These are phyloP conservation scores for Aspergillus incahuasiensis DNA, from an alignment of 495 filamentous ascomycete species.

Conservation along the genomic window DNA sequence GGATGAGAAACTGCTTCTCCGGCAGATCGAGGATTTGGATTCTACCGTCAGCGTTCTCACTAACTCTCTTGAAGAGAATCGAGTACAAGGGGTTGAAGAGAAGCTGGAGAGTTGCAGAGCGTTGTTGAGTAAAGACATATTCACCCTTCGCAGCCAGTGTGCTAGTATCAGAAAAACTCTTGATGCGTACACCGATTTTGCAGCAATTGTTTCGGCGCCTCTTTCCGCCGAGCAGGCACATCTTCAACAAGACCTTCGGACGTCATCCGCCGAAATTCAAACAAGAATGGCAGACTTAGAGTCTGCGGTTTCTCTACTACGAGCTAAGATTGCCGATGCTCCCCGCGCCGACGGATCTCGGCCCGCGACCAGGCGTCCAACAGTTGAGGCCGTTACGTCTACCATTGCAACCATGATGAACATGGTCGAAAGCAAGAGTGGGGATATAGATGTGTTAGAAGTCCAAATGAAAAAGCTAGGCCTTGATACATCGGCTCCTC, in stretches of 20 bases:
- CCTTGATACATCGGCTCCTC: slow-evolving; percentile 42
- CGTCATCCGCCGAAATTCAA: slow-evolving; percentile 62
- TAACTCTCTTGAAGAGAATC: slow-evolving; percentile 57
- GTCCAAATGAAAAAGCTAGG: slow-evolving; percentile 72
- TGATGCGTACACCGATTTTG: slow-evolving; percentile 59
- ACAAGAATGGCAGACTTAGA: slow-evolving; percentile 73
- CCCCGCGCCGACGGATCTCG: slow-evolving; percentile 31
- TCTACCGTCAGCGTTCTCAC: slow-evolving; percentile 52
- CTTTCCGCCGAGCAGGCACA: slow-evolving; percentile 74
- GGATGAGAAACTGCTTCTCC: slow-evolving; percentile 63
- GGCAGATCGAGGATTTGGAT: slow-evolving; percentile 62
- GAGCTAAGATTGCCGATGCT: slow-evolving; percentile 63
- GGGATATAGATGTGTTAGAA: slow-evolving; percentile 85
- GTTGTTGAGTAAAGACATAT: slow-evolving; percentile 56
- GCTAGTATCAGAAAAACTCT: slow-evolving; percentile 70
- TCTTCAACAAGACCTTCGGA: slow-evolving; percentile 77
- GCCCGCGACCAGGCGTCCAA: slow-evolving; percentile 52
- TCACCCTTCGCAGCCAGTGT: slow-evolving; percentile 63
- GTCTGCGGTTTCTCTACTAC: slow-evolving; percentile 73
- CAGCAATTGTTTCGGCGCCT: slow-evolving; percentile 58
- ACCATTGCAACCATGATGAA: slow-evolving; percentile 89
- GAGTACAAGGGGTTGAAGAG: slow-evolving; percentile 57
- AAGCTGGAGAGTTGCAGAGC: slow-evolving; percentile 58
- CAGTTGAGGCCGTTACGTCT: slow-evolving; percentile 83
- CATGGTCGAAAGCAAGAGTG: slow-evolving; percentile 83